Base-by-base conservation (phyloP, 345 rosid genomes). In the Camelina sativa region DNA sequence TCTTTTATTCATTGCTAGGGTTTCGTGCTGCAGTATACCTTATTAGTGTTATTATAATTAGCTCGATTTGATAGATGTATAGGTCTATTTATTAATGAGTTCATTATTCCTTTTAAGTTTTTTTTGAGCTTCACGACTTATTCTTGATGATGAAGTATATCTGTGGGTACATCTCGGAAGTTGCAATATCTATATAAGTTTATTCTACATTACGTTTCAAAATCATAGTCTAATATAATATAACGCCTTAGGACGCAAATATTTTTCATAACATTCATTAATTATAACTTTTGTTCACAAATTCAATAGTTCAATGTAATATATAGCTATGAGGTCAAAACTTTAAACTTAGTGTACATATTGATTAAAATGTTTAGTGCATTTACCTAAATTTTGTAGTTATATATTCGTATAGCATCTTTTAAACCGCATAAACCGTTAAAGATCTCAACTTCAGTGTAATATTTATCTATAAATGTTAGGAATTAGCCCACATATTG, bases 1-100 rank as follows among this genome's bases (percentile, higher is more conserved):
- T 70, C 37, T 57, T 57, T 58, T 34, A 77, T 71, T 59, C 43
- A 32, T 52, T 60, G 72, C 73, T 71, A 71, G 73, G 76, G 77
- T 46, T 72, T 72, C 62, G 60, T 43, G 77, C 17, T 41, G 12
- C 38, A n/a, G 52, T 47, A 28, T 28, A 61, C 11, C 51, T 12
- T 65, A 30, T 58, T 15, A 6, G 11, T 56, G 52, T 34, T 56
- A 53, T 46, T 62, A 62, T 47, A 2, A 41, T 16, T 70, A 40
- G 69, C 59, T 69, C 41, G 15, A 44, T 19, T 57, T 19, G 56
- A 38, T 69, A 56, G 57, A 70, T 61, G 22, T 41, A 43, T 63
- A 54, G 11, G 37, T 62, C 40, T 54, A 12, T 53, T 69, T 44
- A 6, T 43, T n/a, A 62, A 54, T 11, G 64, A 56, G 30, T 38